Evolutionary conservation across 2,329 filamentous ascomycete species (phyloP).

Genomic region (Aurifilum marmelostoma): DNA sequence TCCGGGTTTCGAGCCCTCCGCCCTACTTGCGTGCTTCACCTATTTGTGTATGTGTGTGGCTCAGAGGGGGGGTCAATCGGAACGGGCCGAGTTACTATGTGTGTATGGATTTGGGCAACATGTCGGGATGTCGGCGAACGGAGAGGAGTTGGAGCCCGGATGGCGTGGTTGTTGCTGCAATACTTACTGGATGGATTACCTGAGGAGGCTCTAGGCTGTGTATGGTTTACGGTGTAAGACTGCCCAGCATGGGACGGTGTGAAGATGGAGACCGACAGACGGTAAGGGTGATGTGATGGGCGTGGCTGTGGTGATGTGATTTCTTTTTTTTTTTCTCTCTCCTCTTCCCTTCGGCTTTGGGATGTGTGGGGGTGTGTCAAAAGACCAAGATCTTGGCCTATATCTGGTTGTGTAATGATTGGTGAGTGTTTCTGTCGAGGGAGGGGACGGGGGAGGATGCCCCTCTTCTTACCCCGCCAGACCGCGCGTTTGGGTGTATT

Average conservation of each 20-base stretch:
- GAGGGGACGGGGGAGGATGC: too few species aligned
- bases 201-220: neutral
- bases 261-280: neutral
- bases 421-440: neutral
- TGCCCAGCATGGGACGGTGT: too few species aligned
- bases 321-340: neutral
- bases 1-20: neutral
- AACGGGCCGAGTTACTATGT: conserved; percentile 15
- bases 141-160: conserved; percentile 12
- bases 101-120: neutral
- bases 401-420: neutral
- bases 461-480: neutral
- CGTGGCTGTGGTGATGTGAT: too few species aligned
- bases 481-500: neutral
- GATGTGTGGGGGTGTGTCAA: neutral
- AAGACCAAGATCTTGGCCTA: neutral
- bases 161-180: neutral
- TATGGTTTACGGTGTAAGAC: neutral
- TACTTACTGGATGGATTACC: neutral
- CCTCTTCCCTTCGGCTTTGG: too few species aligned
- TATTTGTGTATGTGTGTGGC: neutral
- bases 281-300: too few species aligned
- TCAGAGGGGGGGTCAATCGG: conserved; percentile 8
- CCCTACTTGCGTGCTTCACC: neutral
- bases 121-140: conserved; percentile 16